These are phyloP conservation scores for Alloteropsis angusta DNA, from an alignment of 202 grass and related monocot species.

Conservation along the genomic window DNA sequence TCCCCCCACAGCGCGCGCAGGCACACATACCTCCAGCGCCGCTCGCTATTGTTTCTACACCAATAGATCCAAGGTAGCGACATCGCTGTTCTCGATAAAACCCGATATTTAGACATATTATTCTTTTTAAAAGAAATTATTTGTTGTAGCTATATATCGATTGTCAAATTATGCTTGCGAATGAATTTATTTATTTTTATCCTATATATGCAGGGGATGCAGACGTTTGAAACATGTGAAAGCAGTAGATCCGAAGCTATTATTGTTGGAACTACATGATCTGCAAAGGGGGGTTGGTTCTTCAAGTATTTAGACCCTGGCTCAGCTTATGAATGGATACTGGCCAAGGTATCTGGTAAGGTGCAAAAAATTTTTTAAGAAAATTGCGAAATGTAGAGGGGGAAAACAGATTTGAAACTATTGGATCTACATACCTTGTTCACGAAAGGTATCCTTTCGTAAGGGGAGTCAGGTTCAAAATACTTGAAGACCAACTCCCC, in stretches of 20 bases:
- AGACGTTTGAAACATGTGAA: background rate
- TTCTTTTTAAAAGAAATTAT: background rate
- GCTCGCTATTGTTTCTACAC: background rate
- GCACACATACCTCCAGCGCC: too few relatives aligned
- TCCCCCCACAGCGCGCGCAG: too few relatives aligned
- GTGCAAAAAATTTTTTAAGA: background rate
- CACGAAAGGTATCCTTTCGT: conserved; percentile 42
- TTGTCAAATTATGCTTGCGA: background rate
- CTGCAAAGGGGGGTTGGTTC: background rate
- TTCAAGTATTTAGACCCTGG: background rate
- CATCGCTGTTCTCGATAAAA: too few relatives aligned
- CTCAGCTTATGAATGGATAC: background rate
- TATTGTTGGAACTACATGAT: background rate
- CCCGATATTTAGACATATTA: background rate
- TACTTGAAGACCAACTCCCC: conserved; percentile 46
- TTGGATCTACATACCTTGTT: conserved; percentile 44
- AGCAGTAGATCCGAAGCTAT: background rate
- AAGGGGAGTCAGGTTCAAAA: conserved; percentile 43
- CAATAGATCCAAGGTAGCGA: background rate
- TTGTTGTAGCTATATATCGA: background rate
- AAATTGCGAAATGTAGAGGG: background rate
- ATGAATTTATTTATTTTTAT: background rate
- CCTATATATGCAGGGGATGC: background rate
- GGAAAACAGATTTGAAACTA: too few relatives aligned
- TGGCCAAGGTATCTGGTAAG: background rate